These are phyloP conservation scores for Mucor irregularis DNA, from an alignment of 371 early-diverging fungal genomes.

Conservation along the genomic window DNA sequence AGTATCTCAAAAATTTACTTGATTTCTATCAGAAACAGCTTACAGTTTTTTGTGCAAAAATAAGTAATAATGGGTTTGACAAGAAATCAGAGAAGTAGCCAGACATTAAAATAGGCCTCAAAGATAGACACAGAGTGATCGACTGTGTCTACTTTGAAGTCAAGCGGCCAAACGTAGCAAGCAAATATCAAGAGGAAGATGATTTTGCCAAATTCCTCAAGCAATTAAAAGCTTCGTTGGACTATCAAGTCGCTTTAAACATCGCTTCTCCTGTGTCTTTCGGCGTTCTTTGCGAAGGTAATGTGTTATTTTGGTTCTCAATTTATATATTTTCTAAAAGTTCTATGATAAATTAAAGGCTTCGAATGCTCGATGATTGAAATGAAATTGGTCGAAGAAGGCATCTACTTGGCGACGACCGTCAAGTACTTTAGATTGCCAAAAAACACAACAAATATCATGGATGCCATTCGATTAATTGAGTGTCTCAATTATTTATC, in stretches of 20 bases:
- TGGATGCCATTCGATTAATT: no score
- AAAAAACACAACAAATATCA: no score
- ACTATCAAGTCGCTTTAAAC: not conserved
- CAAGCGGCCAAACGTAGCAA: not conserved
- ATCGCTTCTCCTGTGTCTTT: not conserved
- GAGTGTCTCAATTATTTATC: no score
- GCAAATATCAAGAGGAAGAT: constrained; percentile 4
- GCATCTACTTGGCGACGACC: constrained; percentile 1
- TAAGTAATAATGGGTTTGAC: no score
- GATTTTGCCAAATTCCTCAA: constrained; percentile 3
- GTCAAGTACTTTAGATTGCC: no score
- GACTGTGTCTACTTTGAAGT: no score
- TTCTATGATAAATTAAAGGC: not conserved
- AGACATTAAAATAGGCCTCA: no score
- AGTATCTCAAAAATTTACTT: no score
- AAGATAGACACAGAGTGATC: no score
- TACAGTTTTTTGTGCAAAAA: no score
- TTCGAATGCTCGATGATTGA: not conserved
- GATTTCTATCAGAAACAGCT: no score
- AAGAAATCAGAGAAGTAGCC: no score
- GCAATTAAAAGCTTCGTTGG: not conserved
- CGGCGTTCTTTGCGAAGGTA: constrained; percentile 2
- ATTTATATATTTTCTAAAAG: not conserved
- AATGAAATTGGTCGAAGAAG: constrained; percentile 2
- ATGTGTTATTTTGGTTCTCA: not conserved